Evolutionary conservation across 2,329 filamentous ascomycete genomes (phyloP).

Genomic region (Penicillium sp.): DNA sequence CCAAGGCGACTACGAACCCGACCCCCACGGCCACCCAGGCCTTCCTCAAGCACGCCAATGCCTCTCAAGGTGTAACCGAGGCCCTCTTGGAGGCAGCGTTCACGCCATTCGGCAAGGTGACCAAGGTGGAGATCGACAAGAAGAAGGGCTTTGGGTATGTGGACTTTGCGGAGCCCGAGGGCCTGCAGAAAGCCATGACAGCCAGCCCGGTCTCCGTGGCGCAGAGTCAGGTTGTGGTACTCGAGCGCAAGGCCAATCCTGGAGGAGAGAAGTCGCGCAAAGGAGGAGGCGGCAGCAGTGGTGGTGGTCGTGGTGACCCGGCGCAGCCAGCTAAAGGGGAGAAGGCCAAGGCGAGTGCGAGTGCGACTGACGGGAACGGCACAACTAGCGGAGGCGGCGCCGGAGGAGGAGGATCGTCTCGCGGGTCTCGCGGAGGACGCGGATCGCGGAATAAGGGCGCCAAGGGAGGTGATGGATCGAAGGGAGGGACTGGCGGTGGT

Average conservation of each 20-base stretch:
- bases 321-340: conserved; percentile 22
- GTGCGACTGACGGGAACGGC: conserved; percentile 8
- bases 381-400: conserved; percentile 5
- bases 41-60: conserved; percentile 82
- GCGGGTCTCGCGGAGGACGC: conserved; percentile 33
- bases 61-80: conserved; percentile 91
- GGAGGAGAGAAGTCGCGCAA: conserved; percentile 42
- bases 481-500: conserved; percentile 17
- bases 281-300: conserved; percentile 28
- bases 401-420: conserved; percentile 22
- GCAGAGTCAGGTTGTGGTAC: conserved; percentile 83
- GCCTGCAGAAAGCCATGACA: conserved; percentile 77
- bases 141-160: conserved; percentile 95
- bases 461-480: conserved; percentile 18
- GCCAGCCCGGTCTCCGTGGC: conserved; percentile 83
- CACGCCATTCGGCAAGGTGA: conserved; percentile 73
- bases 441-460: conserved; percentile 30
- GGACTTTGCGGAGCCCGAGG: conserved; percentile 77
- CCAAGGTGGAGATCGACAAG: conserved; percentile 88
- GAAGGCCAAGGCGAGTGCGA: conserved; percentile 20
- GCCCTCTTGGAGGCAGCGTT: conserved; percentile 76
- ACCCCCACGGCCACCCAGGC: conserved; percentile 54
- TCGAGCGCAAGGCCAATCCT: conserved; percentile 63
- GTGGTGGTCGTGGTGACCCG: conserved; percentile 34
- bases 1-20: conserved; percentile 35